Evolutionary conservation across 1,284 basidiomycete species (phyloP), one percentile per base, ranked within the genome.

Genomic region (Cutaneotrichosporon mucoides): DNA sequence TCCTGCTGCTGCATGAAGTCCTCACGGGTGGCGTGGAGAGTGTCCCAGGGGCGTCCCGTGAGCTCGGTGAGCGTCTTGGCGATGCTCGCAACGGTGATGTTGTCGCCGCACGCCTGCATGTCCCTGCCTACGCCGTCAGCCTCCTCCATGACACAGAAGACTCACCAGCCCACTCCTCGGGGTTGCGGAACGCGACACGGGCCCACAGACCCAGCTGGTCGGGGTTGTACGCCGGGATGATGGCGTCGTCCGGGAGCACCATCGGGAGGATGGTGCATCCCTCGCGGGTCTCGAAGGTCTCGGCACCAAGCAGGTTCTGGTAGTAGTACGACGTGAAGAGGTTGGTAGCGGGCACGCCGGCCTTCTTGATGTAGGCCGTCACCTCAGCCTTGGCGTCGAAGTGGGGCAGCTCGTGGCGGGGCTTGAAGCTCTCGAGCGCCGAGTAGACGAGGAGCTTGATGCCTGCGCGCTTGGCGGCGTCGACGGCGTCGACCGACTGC

Each of bases 181-280:
- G 69, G 34, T 67, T 59, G 44, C 62, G 55, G 41, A 73, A 60
- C 5, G 72, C 71, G 2, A 56, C 67, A 13, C 65, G 61, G 4
- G 66, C 70, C 61, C 63, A 73, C 12, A 62, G 60, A 0, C 72
- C 73, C 34, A 65, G 68, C 60, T 75, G 69, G 42, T 64, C 64
- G 16, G 66, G 65, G 9, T 64, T 61, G 56, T 59, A 71, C 5
- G 53, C 62, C 0, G 65, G 65, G 8, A 73, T 53, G 3, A 53
- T 35, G 15, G 64, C 57, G 53, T 73, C 66, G 40, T 68, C 68
- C 1, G 66, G 68, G n/a, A 68, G 46, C 10, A 67, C 60, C 6
- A 68, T 47, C 36, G 44, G 43, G 10, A 66, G 24, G 15, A 63
- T 48, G 12, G 54, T 45, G 35, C 56, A 50, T 8, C 60, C 63